Evolutionary conservation across 176 grass and related monocot genomes (phyloP).

Genomic region (Carex littledalei): DNA sequence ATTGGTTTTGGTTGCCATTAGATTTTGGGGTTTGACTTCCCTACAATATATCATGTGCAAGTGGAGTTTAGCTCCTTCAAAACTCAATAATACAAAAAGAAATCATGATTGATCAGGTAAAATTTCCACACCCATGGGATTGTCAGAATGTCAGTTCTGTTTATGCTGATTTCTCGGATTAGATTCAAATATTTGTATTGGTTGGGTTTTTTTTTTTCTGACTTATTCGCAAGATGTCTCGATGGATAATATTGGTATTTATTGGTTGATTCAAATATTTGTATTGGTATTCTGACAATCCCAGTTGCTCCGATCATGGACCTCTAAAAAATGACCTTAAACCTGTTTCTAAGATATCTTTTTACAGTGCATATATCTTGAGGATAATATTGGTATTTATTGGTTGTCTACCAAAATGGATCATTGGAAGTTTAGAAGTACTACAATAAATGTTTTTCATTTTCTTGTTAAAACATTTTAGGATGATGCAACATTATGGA

Average conservation of each 20-base stretch:
- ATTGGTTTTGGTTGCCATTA: neutral
- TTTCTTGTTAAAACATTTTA: conserved; percentile 24
- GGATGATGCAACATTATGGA: conserved; percentile 69
- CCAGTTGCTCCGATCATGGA: neutral
- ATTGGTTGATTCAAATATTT: too few species aligned
- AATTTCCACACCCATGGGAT: neutral
- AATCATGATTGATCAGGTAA: neutral
- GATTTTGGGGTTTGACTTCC: neutral
- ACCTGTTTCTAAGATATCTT: neutral
- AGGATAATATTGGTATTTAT: neutral
- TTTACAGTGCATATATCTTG: neutral
- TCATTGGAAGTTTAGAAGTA: neutral
- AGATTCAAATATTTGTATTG: neutral
- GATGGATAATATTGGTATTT: too few species aligned
- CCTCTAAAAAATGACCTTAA: neutral
- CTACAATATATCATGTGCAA: neutral
- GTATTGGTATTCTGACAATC: too few species aligned
- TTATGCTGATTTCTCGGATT: neutral
- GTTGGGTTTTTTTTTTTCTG: neutral
- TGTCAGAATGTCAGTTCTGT: neutral
- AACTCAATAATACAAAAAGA: neutral
- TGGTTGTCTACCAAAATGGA: neutral
- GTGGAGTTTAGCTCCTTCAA: neutral
- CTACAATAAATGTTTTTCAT: neutral
- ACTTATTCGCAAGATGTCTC: neutral